A percentile compares a stretch with the other conserved stretches of the same genome.
phyloP scores from a whole-genome alignment of 2,329 filamentous ascomycete species.

The Hawksworthiomyces lignivorus region DNA sequence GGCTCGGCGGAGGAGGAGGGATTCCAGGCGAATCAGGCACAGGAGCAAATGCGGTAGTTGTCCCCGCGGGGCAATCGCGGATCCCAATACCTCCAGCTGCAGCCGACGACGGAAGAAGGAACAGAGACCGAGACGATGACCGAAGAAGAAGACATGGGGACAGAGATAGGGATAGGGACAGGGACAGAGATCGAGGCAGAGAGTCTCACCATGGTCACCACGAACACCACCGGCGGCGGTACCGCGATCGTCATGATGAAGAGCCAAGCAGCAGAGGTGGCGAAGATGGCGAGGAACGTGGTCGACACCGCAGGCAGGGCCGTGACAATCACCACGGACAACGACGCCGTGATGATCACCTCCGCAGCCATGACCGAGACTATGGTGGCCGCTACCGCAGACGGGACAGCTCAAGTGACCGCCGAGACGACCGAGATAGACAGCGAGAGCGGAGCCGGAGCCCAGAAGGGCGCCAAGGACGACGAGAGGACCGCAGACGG shows the following conservation, averaged over 20 bases:
- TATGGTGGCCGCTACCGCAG: background rate
- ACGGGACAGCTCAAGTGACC: background rate
- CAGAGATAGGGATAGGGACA: no score
- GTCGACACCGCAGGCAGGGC: conserved; percentile 20
- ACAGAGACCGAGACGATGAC: conserved; percentile 41
- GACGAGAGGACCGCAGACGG: no score
- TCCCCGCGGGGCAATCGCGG: conserved; percentile 5
- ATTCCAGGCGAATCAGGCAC: conserved; percentile 47
- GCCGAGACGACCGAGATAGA: no score
- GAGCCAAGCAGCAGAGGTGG: no score
- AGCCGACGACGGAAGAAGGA: background rate
- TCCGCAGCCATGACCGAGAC: conserved; percentile 17
- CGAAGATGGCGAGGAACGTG: background rate
- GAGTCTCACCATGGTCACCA: background rate
- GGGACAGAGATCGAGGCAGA: no score
- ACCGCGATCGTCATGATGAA: no score
- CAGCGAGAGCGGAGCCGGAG: no score
- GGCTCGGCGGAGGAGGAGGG: conserved; percentile 24
- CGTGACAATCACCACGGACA: conserved; percentile 19
- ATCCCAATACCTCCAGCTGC: background rate
- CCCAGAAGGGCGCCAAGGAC: no score
- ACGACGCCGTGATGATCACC: background rate
- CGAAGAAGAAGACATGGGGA: conserved; percentile 5
- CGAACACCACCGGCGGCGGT: background rate
- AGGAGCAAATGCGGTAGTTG: conserved; percentile 56